Conservation (phyloP, 257 asterid genomes). For the Nicotiana noctiflora region DNA sequence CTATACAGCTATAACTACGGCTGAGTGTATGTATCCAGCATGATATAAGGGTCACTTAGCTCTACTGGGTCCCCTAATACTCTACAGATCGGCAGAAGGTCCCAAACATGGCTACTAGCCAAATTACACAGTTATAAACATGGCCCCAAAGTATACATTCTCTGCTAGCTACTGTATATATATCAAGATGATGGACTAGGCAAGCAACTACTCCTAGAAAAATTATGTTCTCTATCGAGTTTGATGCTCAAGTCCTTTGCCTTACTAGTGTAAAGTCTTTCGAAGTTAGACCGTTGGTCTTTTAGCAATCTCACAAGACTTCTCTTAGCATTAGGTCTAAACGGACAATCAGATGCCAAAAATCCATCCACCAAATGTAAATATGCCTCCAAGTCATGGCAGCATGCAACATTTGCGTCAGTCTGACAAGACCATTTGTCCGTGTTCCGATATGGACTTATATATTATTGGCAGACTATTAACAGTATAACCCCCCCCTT, state of each 20-base stretch:
- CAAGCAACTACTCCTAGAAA: constrained; percentile 34
- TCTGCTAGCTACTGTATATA: not conserved
- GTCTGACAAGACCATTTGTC: too few species aligned
- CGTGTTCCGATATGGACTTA: too few species aligned
- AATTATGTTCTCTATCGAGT: constrained; percentile 22
- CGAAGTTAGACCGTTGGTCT: constrained; percentile 68
- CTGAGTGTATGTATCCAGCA: too few species aligned
- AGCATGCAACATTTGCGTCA: constrained; percentile 75
- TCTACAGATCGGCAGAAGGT: too few species aligned
- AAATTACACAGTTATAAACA: too few species aligned
- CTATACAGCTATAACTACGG: too few species aligned
- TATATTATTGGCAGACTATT: too few species aligned
- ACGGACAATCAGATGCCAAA: constrained; percentile 69
- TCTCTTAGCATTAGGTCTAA: constrained; percentile 83
- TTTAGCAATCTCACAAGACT: constrained; percentile 57
- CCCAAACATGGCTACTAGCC: too few species aligned
- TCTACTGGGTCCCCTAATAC: too few species aligned
- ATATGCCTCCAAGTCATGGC: constrained; percentile 93
- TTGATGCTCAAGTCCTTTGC: constrained; percentile 48
- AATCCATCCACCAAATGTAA: constrained; percentile 86
- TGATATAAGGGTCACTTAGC: too few species aligned
- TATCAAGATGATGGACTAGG: constrained; percentile 55
- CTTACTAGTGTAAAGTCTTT: constrained; percentile 67
- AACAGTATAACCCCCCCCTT: too few species aligned
- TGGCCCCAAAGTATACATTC: not conserved